These are phyloP conservation scores for Exophiala viscosa DNA, from an alignment of 2,329 filamentous ascomycete species.

Conservation along the genomic window DNA sequence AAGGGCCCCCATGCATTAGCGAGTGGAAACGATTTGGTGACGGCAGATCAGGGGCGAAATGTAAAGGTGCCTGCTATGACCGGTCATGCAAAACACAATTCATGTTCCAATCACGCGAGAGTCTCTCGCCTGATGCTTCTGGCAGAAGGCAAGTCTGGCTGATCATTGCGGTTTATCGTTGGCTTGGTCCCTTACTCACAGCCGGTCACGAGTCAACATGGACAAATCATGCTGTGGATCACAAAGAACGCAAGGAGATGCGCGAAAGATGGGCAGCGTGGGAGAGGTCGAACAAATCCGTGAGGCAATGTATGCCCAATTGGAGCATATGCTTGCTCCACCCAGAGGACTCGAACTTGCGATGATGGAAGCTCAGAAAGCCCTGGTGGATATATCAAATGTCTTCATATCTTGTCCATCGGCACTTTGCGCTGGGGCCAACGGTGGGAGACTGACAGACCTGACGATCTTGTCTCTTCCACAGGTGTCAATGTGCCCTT, in stretches of 20 bases:
- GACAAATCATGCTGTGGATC: conserved; percentile 23
- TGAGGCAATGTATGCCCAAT: conserved; percentile 27
- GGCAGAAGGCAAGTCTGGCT: conserved; percentile 29
- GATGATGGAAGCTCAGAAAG: conserved; percentile 6
- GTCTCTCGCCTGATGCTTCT: conserved; percentile 26
- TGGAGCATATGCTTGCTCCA: conserved; percentile 28
- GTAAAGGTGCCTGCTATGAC: conserved; percentile 28
- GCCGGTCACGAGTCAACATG: conserved; percentile 18
- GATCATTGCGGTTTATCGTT: conserved; percentile 28
- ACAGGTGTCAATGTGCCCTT: too few species aligned
- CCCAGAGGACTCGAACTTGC: conserved; percentile 27
- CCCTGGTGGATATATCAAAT: too few species aligned
- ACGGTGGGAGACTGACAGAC: too few species aligned
- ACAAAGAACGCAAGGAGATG: conserved; percentile 26
- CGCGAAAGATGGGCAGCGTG: conserved; percentile 23
- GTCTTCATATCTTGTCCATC: too few species aligned
- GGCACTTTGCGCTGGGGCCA: too few species aligned
- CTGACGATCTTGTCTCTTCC: too few species aligned
- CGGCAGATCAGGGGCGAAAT: conserved; percentile 19
- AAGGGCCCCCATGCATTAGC: conserved; percentile 27
- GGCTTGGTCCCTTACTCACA: conserved; percentile 27
- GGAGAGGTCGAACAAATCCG: conserved; percentile 16
- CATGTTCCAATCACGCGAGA: conserved; percentile 30
- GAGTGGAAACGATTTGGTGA: conserved; percentile 23
- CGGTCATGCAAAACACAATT: conserved; percentile 28